These are phyloP conservation scores for Citrus maxima DNA, from an alignment of 345 rosid species.

Conservation along the genomic window DNA sequence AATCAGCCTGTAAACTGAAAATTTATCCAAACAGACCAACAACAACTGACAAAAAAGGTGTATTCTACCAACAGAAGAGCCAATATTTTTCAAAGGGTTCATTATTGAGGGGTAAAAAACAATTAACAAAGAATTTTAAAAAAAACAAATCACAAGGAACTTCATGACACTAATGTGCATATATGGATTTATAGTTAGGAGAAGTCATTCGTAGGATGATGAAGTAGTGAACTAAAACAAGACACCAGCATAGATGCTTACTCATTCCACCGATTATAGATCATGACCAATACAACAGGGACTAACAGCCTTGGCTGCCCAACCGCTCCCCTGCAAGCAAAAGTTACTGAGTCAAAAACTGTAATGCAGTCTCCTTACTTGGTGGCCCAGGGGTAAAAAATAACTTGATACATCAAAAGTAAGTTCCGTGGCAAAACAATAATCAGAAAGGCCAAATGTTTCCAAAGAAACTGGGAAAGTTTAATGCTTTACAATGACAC, in stretches of 20 bases:
- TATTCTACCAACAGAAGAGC: not conserved
- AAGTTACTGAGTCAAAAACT: constrained; percentile 7
- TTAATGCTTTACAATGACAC: too few relatives aligned
- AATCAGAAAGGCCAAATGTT: not conserved
- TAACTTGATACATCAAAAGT: not conserved
- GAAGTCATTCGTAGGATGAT: not conserved
- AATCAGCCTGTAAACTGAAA: too few relatives aligned
- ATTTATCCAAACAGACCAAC: not conserved
- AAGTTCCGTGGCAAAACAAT: not conserved
- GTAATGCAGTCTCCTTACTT: constrained; percentile 3
- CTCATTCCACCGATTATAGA: constrained; percentile 89
- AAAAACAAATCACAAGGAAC: not conserved
- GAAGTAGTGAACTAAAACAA: not conserved
- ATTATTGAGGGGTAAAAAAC: not conserved
- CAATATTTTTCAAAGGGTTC: not conserved
- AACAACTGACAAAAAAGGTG: not conserved
- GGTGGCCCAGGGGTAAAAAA: not conserved
- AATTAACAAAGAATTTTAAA: too few relatives aligned
- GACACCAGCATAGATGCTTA: constrained; percentile 29
- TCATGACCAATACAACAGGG: constrained; percentile 88
- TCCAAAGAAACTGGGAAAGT: not conserved
- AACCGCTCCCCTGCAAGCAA: constrained; percentile 67
- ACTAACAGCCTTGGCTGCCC: constrained; percentile 87
- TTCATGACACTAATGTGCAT: not conserved
- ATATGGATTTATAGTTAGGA: not conserved